Evolutionary conservation across 805 yeast species (phyloP), one percentile per base, ranked within the genome.

Genomic region (Citeromyces nyonsensis): DNA sequence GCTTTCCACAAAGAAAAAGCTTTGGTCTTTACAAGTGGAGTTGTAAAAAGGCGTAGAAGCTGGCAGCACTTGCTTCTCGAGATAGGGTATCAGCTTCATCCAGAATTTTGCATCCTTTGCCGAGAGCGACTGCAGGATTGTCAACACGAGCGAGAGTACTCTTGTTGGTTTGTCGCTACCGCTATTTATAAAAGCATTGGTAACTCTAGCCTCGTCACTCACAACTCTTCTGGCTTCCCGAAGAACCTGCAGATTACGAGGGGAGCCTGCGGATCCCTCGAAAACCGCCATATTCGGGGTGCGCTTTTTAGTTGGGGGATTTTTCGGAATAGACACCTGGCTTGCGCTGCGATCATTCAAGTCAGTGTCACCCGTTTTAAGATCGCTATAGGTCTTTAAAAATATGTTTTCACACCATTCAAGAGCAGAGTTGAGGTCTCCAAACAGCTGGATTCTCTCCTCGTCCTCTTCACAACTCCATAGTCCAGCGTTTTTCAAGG

Each of bases 371-470:
- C 15, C 9, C 13, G 25, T 11, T 15, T 26, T 47, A 35, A 57
- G 52, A 20, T 40, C 57, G 41, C 64, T 72, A 49, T 76, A 77
- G 20, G 73, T 69, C 32, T 68, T 61, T 44, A 91, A 62, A 43
- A 86, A 84, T 43, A 78, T 76, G 54, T 91, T 88, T 51, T 91
- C 98, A 59, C 96, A 84, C 95, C 95, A 88, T 53, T 91, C 97
- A 28, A 91, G 63, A 0, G 95, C 94, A 35, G 79, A 69, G 48
- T 91, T 91, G 43, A 91, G 63, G 34, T 82, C 79, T 34, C 68
- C 69, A 48, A 85, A 88, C 29, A 86, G 61, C 42, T 73, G 74
- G 37, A 73, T 69, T 15, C 51, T 36, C 18, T 58, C 63, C 11
- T 61, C 54, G 29, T 61, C 53, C 24, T 51, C 57, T 35, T 63